A percentile compares a stretch with the other conserved stretches of the same genome.
Evolutionary conservation across 805 yeast species (phyloP).

Genomic region (Metschnikowia santaceciliae): DNA sequence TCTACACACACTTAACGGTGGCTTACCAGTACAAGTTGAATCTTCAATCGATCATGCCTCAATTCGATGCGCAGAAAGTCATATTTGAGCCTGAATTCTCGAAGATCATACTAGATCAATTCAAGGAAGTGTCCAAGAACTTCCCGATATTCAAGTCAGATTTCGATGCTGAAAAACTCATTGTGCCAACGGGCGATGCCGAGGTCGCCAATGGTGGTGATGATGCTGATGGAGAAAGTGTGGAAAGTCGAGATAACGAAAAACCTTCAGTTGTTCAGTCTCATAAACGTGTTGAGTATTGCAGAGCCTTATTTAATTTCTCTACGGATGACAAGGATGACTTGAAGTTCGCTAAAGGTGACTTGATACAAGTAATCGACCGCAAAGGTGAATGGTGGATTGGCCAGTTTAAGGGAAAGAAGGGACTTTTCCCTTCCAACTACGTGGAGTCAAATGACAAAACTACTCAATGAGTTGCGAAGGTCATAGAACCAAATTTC

Average conservation of each 20-base stretch:
- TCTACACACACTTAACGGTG: slow-evolving; percentile 35
- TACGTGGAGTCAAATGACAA: slow-evolving; percentile 20
- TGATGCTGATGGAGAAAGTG: neutral
- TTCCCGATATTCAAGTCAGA: neutral
- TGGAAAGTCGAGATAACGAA: neutral
- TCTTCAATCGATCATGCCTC: slow-evolving; percentile 17
- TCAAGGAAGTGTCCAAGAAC: neutral
- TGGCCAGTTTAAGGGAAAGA: slow-evolving; percentile 26
- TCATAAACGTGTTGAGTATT: slow-evolving; percentile 9
- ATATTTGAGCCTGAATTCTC: neutral
- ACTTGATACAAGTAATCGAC: slow-evolving; percentile 36
- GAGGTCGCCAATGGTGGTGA: neutral
- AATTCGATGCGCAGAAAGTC: slow-evolving; percentile 9
- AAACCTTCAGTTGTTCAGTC: neutral
- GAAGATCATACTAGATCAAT: neutral
- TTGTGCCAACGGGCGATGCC: neutral
- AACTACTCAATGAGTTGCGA: neutral
- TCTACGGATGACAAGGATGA: slow-evolving; percentile 38
- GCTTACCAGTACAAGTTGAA: slow-evolving; percentile 26
- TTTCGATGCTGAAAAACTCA: neutral
- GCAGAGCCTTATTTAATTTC: slow-evolving; percentile 41
- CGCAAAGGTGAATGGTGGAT: slow-evolving; percentile 34
- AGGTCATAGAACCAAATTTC: neutral
- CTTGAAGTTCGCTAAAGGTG: slow-evolving; percentile 41
- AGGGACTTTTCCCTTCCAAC: slow-evolving; percentile 33